phyloP scores from a whole-genome alignment of 2,329 filamentous ascomycete species.

The Fusarium sp. region DNA sequence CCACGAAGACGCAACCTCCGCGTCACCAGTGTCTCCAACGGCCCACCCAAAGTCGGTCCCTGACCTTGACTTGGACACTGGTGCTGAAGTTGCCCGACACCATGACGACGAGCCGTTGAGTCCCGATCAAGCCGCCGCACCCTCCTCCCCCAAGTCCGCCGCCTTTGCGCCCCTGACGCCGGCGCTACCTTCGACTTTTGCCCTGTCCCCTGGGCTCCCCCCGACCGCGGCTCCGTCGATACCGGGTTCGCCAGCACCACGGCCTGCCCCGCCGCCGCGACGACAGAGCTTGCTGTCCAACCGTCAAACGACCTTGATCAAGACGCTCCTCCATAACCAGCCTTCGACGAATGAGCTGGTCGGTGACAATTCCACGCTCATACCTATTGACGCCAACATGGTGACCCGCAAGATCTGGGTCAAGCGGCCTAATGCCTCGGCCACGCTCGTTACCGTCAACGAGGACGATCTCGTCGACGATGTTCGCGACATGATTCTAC shows the following conservation, averaged over 20 bases:
- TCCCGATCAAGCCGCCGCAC: constrained; percentile 41
- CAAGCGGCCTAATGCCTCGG: constrained; percentile 84
- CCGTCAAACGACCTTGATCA: constrained; percentile 50
- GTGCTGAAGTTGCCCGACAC: constrained; percentile 36
- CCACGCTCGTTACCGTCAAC: constrained; percentile 85
- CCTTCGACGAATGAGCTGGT: constrained; percentile 36
- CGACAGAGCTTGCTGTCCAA: constrained; percentile 54
- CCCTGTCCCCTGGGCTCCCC: constrained; percentile 44
- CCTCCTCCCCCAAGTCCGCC: constrained; percentile 30
- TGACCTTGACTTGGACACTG: constrained; percentile 35
- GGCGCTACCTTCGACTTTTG: constrained; percentile 54
- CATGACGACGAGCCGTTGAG: constrained; percentile 44
- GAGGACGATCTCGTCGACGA: constrained; percentile 96
- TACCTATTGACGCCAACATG: constrained; percentile 63
- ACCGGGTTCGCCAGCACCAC: constrained; percentile 31
- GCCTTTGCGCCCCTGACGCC: constrained; percentile 23
- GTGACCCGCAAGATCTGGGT: constrained; percentile 92
- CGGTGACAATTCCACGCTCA: constrained; percentile 32
- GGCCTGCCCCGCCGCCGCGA: constrained; percentile 39
- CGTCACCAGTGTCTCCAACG: constrained; percentile 24
- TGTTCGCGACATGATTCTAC: constrained; percentile 89
- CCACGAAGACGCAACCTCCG: constrained; percentile 36
- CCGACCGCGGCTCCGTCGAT: constrained; percentile 24
- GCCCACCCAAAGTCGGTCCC: constrained; percentile 31
- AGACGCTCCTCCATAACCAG: constrained; percentile 47